Evolutionary conservation across 192 early-diverging fungal genomes (phyloP), one percentile per base, ranked within the genome.

Genomic region (Oehlia diaphana): DNA sequence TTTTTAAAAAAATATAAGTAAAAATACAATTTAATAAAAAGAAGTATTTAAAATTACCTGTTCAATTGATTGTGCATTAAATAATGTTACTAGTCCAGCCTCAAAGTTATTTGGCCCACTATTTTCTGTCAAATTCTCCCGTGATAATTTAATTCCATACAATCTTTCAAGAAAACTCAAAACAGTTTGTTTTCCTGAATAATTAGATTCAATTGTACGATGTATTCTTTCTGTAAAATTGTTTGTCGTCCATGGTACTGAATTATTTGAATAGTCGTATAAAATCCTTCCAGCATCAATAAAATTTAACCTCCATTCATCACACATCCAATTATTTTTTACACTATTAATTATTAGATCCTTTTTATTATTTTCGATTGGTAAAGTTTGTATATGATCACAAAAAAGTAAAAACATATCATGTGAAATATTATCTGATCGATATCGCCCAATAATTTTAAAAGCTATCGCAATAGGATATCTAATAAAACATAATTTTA

Each of bases 201-300:
- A 76, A 37, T 37, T 23, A 21, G 26, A 76, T 76, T 76, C 61
- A 76, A 76, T 63, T 37, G 74, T 76, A 39, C 3, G 3, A 58
- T 62, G 44, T 13, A 74, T 74, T 74, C 31, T 31, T 33, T 74
- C 31, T 28, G 35, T 76, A 64, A 61, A 76, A 42, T 76, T 76
- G 12, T 76, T 76, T 3, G 62, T 76, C 6, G 37, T 64, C n/a
- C 2, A 63, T 63, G 5, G 19, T 61, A 63, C 64, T 76, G 19
- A n/a, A 49, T 76, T 50, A 63, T 1, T 13, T 49, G 47, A 49
- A 49, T 26, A 35, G 21, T 21, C 1, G 63, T 63, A 31, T 47
- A 28, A 39, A 76, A 37, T 21, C n/a, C n/a, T 31, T 16, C 14
- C 3, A 53, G 26, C 28, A 73, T 76, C 37, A 64, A 64, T 63